phyloP scores from a whole-genome alignment of 495 filamentous ascomycete genomes.

The Xylaria nigripes region DNA sequence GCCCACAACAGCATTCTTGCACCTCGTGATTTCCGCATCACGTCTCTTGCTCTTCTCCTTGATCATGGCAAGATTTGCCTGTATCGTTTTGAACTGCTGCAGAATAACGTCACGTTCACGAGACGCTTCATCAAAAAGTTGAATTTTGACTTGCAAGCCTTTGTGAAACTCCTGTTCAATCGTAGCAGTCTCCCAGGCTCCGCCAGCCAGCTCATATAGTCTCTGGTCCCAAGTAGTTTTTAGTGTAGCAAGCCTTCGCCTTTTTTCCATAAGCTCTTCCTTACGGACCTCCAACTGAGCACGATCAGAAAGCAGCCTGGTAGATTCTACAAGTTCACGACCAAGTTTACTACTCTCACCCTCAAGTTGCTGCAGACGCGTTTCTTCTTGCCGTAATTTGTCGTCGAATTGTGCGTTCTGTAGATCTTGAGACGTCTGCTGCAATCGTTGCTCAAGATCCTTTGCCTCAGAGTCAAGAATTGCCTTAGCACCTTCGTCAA shows the following conservation, averaged over 20 bases:
- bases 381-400: constrained; percentile 54
- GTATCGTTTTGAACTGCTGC: constrained; percentile 67
- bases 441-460: constrained; percentile 57
- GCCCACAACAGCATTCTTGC: constrained; percentile 40
- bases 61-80: constrained; percentile 62
- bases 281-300: constrained; percentile 72
- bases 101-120: constrained; percentile 58
- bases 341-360: constrained; percentile 58
- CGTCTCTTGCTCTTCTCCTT: constrained; percentile 55
- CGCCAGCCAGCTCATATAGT: constrained; percentile 52
- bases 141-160: constrained; percentile 48
- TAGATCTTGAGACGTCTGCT: constrained; percentile 52
- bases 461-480: constrained; percentile 62
- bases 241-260: constrained; percentile 67
- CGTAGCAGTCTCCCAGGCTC: constrained; percentile 57
- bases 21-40: constrained; percentile 53
- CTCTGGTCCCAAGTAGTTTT: constrained; percentile 62
- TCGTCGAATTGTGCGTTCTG: constrained; percentile 57
- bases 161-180: constrained; percentile 66
- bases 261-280: constrained; percentile 63
- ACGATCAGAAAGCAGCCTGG: constrained; percentile 64
- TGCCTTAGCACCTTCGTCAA: constrained; percentile 77
- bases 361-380: constrained; percentile 57
- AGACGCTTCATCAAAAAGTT: constrained; percentile 50
- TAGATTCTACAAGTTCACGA: constrained; percentile 69